Base-by-base conservation (phyloP, 176 grass and related monocot species). In the Raddia guianensis region DNA sequence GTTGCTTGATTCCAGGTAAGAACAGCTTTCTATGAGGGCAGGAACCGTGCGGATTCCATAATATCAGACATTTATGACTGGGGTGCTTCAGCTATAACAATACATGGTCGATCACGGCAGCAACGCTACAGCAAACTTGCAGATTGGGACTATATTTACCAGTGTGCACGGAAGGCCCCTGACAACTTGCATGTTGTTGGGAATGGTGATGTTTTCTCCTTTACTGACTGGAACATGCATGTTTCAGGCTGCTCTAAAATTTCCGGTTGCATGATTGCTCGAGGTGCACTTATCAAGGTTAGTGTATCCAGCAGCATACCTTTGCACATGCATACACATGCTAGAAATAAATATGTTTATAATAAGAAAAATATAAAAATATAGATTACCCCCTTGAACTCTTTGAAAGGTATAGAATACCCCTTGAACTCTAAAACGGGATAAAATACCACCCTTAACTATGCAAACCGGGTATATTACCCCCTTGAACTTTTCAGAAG, bases 111-210 rank as follows among this genome's bases (percentile, higher is more conserved):
- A 77, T 94, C 95, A 21, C 86, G 91, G 64, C 95, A 98, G 74
- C 95, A 98, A 83, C 89, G 95, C 50, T 98, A 98, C 71, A 98
- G 95, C 81, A 98, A 98, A 85, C 86, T 89, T 43, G 91, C 95
- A 3, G 92, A 98, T 74, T 98, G 95, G 95, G 90, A 98, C 66
- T 98, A 98, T 74, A 94, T 98, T 80, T 78, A 94, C 49, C 90
- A 92, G 80, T 98, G 95, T 75, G 85, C 88, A 48, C 80, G 82
- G 69, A 98, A 98, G 79, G 95, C 95, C 40, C 87, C 87, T 58
- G 86, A 85, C 9, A 9, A 82, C 69, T 86, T 98, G 82, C 88
- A 94, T 87, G 87, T 98, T 49, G 54, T 98, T 80, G 95, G 92
- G 81, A 98, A 98, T 87, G 95, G 95, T 48, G 95, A 98, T 81